These are phyloP conservation scores for Cetradonia linearis DNA, from an alignment of 495 filamentous ascomycete species.

Conservation along the genomic window DNA sequence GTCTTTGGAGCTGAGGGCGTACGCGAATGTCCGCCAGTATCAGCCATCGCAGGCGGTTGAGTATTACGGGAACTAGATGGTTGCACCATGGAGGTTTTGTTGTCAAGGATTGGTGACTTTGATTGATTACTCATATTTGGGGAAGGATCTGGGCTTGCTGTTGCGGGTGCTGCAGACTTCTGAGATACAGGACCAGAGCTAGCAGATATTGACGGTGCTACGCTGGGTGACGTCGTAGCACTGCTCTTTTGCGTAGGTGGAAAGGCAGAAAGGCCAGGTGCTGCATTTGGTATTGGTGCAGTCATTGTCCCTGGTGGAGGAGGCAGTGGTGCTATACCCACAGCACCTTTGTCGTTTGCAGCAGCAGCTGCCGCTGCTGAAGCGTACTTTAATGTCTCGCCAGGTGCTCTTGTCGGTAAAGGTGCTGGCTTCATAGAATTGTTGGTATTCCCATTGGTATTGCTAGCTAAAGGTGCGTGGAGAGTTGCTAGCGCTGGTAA, in stretches of 20 bases:
- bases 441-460: constrained; percentile 42
- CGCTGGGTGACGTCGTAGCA: constrained; percentile 44
- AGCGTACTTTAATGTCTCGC: constrained; percentile 90
- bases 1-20: constrained; percentile 12
- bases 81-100: constrained; percentile 32
- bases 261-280: constrained; percentile 38
- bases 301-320: constrained; percentile 51
- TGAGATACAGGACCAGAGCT: constrained; percentile 28
- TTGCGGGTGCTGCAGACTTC: constrained; percentile 33
- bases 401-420: constrained; percentile 68
- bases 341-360: constrained; percentile 74
- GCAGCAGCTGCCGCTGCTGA: constrained; percentile 93
- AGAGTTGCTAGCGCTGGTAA: constrained; percentile 82
- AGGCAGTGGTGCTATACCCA: constrained; percentile 86
- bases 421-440: constrained; percentile 89
- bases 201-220: constrained; percentile 43
- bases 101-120: constrained; percentile 40
- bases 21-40: constrained; percentile 12
- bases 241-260: constrained; percentile 38
- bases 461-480: constrained; percentile 43
- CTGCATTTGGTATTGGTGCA: constrained; percentile 23
- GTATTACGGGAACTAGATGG: constrained; percentile 30
- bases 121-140: constrained; percentile 29
- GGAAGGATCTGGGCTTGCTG: constrained; percentile 33
- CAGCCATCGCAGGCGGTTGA: constrained; percentile 25